Base-by-base conservation (phyloP, 495 filamentous ascomycete genomes). In the Penicillium riverlandense region DNA sequence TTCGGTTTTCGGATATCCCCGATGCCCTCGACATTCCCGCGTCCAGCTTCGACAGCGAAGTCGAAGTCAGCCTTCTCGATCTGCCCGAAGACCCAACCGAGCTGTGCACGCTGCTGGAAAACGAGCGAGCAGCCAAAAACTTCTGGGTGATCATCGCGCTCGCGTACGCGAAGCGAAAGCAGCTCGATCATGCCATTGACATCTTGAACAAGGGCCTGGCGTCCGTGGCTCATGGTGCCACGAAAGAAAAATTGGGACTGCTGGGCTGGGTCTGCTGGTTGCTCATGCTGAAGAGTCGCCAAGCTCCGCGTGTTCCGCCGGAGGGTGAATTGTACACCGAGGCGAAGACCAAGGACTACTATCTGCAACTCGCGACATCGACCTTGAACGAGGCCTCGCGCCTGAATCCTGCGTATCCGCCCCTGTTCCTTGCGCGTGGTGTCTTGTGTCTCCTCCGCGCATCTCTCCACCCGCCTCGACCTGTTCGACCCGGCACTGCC, bases 61-160 rank as follows among this genome's bases (percentile, higher is more conserved):
- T 98, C 65, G 91, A 97, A 67, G 87, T 98, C 49, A 85, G 90
- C 61, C 79, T 96, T 27, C 82, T 90, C 57, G 85, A 85, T 35
- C 83, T 96, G 32, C 80, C 88, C 33, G 94, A 97, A 55, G 92
- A 98, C 54, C 91, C 91, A 2, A 96, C 89, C 31, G 92, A 98
- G 66, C 76, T 98, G 8, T 97, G 92, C 67, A 88, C 85, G 2
- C 72, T 97, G 33, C 76, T 98, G 41, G 92, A 97, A 62, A 92
- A 90, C 48, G 92, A 97, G 60, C 79, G 82, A 45, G 88, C 88
- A 3, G 84, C 84, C 13, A 83, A 89, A 49, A 84, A 81, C 29
- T 91, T 89, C 57, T 98, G 92, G 92, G 89, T 97, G 73, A 88
- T 86, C 11, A 89, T 96, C 49, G 86, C 92, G 29, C 77, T 96